Base-by-base conservation (phyloP, 495 filamentous ascomycete species). In the Aspergillus ellipticus region DNA sequence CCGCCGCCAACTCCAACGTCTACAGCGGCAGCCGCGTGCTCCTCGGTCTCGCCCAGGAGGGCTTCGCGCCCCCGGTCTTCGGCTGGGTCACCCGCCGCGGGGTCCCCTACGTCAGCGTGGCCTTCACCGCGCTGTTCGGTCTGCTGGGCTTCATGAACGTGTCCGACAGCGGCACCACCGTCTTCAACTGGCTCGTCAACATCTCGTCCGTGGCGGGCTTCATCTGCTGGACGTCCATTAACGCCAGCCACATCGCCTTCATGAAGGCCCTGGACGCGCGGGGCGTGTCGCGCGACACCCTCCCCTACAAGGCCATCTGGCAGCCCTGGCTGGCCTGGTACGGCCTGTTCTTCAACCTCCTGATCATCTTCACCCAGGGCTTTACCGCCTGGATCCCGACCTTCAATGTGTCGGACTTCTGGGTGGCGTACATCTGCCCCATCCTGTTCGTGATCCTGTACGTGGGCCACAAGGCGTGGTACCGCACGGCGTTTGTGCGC, bases 1-100 rank as follows among this genome's bases (percentile, higher is more conserved):
- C 83, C 4, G 80, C 84, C 4, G 88, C 82, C 50, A 93, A 93
- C 66, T 84, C 86, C 4, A 89, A 87, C 74, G 78, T 90, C 49
- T 93, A 89, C 72, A 89, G 84, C 3, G 82, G 81, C 42, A 81
- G 78, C 58, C 83, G 85, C 29, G 79, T 86, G 24, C 71, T 88
- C 15, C 71, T 83, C 35, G 80, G 81, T 11, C 72, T 87, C 24
- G 81, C 82, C 15, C 69, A 79, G 24, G 78, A 84, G 51, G 69
- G 76, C 35, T 79, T 81, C 31, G 85, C 82, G 1, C 84, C 84
- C 0, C 58, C 61, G 1, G 68, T 81, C 63, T 80, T 85, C 52
- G 65, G 61, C 26, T 67, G 54, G 24, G 73, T 70, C 47, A 74
- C 67, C n/a, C 64, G 69, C 33, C 62, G 60, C 28, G 77, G 77